Percentiles rank a stretch among this genome's conserved stretches.
phyloP scores from a whole-genome alignment of 805 yeast species.

The Candida nemodendra region DNA sequence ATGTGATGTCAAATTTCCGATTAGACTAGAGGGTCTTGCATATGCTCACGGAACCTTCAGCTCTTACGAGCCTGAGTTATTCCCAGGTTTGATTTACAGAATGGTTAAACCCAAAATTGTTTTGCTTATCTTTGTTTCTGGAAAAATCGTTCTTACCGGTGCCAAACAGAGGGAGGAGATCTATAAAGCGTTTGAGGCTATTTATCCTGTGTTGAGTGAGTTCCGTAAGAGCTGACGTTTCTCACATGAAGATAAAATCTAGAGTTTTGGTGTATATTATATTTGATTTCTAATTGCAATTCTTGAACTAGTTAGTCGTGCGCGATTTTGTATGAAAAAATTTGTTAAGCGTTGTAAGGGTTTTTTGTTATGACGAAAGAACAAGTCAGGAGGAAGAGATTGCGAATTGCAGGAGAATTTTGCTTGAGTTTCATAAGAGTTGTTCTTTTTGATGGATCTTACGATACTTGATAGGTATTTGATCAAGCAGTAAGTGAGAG shows the following conservation, averaged over 20 bases:
- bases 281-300: too few species aligned
- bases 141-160: slow-evolving; percentile 96
- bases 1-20: slow-evolving; percentile 98
- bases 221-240: slow-evolving; percentile 71
- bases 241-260: too few species aligned
- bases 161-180: slow-evolving; percentile 99
- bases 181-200: slow-evolving; percentile 96
- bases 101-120: slow-evolving; percentile 99
- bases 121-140: slow-evolving; percentile 90
- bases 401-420: too few species aligned
- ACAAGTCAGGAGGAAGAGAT: too few species aligned
- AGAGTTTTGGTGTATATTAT: slow-evolving; percentile 2
- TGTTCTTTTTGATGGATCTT: too few species aligned
- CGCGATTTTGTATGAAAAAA: too few species aligned
- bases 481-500: too few species aligned
- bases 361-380: too few species aligned
- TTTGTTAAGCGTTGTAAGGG: too few species aligned
- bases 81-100: slow-evolving; percentile 97
- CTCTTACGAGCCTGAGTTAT: slow-evolving; percentile 95
- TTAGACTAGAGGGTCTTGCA: slow-evolving; percentile 94
- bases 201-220: slow-evolving; percentile 97
- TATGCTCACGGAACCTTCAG: slow-evolving; percentile 98
- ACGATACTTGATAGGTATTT: too few species aligned
- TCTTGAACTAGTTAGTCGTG: too few species aligned
- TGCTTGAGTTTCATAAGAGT: too few species aligned